These are phyloP conservation scores for Trichoderma atroviride DNA, from an alignment of 2,329 filamentous ascomycete species.

Conservation along the genomic window DNA sequence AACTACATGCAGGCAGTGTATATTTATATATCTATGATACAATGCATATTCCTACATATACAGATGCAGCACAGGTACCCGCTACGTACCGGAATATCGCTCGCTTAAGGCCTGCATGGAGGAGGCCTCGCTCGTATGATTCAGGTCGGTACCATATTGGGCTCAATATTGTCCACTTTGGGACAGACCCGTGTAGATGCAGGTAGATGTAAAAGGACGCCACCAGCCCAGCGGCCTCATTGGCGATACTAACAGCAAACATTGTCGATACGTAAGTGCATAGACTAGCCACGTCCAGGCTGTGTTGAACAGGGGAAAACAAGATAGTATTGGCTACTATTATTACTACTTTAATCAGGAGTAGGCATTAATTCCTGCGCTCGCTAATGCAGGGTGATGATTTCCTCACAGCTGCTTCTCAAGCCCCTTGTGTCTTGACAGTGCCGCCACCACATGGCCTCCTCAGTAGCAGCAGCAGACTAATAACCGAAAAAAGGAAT, in stretches of 20 bases:
- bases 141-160: slow-evolving; percentile 2
- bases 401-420: neutral
- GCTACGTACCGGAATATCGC: neutral
- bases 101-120: neutral
- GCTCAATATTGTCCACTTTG: slow-evolving; percentile 10
- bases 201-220: neutral
- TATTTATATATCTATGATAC: neutral
- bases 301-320: slow-evolving; percentile 1
- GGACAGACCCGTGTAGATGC: neutral
- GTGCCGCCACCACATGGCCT: neutral
- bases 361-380: neutral
- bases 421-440: neutral
- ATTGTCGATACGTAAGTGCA: slow-evolving; percentile 14
- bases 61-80: neutral
- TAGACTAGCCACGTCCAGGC: neutral
- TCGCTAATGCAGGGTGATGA: slow-evolving; percentile 14
- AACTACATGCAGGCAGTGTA: neutral
- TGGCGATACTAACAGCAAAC: neutral
- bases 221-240: neutral
- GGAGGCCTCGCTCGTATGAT: neutral
- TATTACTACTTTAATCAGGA: neutral
- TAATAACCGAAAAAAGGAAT: too few relatives aligned
- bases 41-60: neutral
- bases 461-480: neutral
- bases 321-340: neutral